These are phyloP conservation scores for Magnolia officinalis DNA, from an alignment of 164 flowering plant genomes.

Conservation along the genomic window DNA sequence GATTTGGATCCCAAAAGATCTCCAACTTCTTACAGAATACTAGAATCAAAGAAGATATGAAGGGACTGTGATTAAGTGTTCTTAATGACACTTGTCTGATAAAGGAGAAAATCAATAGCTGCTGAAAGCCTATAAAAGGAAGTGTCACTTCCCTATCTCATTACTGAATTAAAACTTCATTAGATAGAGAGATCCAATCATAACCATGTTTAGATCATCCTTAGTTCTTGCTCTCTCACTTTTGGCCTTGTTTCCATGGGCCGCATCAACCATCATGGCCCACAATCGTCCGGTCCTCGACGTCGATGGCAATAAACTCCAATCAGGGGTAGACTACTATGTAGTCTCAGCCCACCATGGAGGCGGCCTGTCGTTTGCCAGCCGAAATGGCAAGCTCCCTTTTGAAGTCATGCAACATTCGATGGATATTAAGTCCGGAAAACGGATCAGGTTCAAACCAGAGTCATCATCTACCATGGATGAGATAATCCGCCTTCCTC, in stretches of 20 bases:
- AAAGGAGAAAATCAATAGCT: too few relatives aligned
- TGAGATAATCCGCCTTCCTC: not conserved
- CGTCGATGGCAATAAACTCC: constrained; percentile 17
- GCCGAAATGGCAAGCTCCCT: not conserved
- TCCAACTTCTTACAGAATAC: too few relatives aligned
- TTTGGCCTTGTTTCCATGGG: not conserved
- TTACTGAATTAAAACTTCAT: not conserved
- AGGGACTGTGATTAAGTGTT: too few relatives aligned
- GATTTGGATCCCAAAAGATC: too few relatives aligned
- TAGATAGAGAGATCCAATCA: not conserved
- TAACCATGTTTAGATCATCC: not conserved
- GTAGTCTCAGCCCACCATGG: constrained; percentile 15
- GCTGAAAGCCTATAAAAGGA: not conserved
- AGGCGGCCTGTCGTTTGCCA: not conserved
- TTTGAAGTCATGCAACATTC: not conserved
- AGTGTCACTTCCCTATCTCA: not conserved
- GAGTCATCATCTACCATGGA: not conserved
- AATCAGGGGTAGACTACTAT: constrained; percentile 20
- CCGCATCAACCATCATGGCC: not conserved
- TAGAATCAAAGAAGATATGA: too few relatives aligned
- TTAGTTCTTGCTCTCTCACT: not conserved
- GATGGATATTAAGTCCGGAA: not conserved
- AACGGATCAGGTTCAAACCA: not conserved
- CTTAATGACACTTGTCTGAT: too few relatives aligned
- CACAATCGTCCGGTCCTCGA: constrained; percentile 15